Evolutionary conservation across 768 basidiomycete genomes (phyloP), one percentile per base, ranked within the genome.

Genomic region (Punctularia strigosozonata): DNA sequence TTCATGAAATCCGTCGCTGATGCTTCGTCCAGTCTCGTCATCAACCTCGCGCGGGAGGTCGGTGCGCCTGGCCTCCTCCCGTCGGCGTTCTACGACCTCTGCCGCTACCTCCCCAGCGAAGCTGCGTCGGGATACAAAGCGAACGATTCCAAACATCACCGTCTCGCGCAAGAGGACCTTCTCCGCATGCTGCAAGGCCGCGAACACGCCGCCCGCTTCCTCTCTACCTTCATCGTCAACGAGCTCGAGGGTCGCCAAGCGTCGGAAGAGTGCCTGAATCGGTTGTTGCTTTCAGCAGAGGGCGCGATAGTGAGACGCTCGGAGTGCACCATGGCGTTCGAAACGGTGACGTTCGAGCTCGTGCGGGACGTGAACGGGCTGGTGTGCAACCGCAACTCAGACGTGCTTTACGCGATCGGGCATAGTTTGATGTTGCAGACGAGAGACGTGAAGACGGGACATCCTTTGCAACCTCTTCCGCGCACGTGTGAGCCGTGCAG

Each of bases 71-170:
- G 75, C 46, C 69, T 86, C 24, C 63, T 85, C 3, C 80, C 82
- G 4, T 69, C 83, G 21, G 82, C 82, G 4, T 82, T 83, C 58
- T 87, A 87, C 55, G 84, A 86, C 54, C 69, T 87, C 30, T 84
- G 78, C 17, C 78, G 84, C 28, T 73, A 61, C 47, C 59, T 70
- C 22, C 74, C 79, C 2, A 82, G 75, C 49, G 71, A 74, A 36
- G 71, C 74, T 24, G 70, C 71, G 21, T 54, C 63, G 5, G 80
- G 78, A 5, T 62, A 68, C 52, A 65, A 56, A 45, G 48, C 59
- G 15, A 41, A 55, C 36, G 57, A 54, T 37, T 57, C 48, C 39
- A 53, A 42, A 13, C 53, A 40, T 7, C 66, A 75, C 48, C 49
- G 55, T 28, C 68, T 73, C 32, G 64, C 70, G 13, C 62, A 68